Conservation (phyloP, 116 monocot genomes). For the Cymodocea nodosa region DNA sequence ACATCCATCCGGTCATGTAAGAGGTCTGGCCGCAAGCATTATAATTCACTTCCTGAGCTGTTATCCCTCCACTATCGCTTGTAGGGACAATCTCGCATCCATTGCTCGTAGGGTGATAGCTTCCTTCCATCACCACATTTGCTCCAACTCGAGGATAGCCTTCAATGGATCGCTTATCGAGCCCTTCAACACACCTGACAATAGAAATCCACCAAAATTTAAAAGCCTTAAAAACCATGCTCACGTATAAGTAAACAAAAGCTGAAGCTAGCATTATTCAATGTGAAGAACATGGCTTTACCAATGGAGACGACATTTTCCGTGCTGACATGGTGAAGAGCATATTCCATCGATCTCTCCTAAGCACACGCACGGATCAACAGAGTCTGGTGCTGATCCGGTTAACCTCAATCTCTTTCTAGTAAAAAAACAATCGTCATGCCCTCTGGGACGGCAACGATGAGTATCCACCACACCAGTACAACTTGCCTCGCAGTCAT, state of each 20-base stretch:
- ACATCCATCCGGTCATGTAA: slow-evolving; percentile 66
- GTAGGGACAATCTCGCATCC: slow-evolving; percentile 8
- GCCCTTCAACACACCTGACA: slow-evolving; percentile 15
- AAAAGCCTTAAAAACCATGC: neutral
- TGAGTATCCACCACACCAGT: slow-evolving; percentile 3
- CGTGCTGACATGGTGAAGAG: neutral
- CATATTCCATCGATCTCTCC: slow-evolving; percentile 16
- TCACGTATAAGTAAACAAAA: neutral
- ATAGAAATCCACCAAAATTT: neutral
- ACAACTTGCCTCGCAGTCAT: neutral
- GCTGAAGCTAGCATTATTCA: neutral
- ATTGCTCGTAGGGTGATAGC: slow-evolving; percentile 13
- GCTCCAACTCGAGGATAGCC: slow-evolving; percentile 11
- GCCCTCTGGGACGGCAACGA: neutral
- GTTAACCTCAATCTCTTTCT: slow-evolving; percentile 30
- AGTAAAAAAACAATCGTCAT: slow-evolving; percentile 2
- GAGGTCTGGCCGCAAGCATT: slow-evolving; percentile 12
- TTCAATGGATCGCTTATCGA: slow-evolving; percentile 8
- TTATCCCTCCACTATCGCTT: slow-evolving; percentile 5
- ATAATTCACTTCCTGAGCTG: slow-evolving; percentile 7
- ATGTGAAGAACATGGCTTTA: slow-evolving; percentile 3
- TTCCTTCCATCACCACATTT: slow-evolving; percentile 36
- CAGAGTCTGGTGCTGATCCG: slow-evolving; percentile 7
- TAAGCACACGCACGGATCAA: slow-evolving; percentile 8
- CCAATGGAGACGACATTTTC: slow-evolving; percentile 14